Evolutionary conservation across 139 green algal genomes (phyloP), one percentile per base, ranked within the genome.

Genomic region (Closterium sp.): DNA sequence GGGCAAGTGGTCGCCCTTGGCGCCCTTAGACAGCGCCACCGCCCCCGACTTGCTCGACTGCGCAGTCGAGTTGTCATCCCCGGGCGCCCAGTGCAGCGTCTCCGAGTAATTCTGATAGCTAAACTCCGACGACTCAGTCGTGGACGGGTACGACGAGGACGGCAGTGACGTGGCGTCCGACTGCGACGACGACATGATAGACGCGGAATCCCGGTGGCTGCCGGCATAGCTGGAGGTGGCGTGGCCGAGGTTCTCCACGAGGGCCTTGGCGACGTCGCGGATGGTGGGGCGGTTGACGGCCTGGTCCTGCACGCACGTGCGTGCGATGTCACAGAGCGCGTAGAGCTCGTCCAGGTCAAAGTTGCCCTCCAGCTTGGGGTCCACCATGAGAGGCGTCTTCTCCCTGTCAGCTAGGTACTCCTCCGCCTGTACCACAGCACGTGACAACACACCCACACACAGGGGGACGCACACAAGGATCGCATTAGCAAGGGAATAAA

Each of bases 321-420:
- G 89, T 4, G 89, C 89, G 34, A 92, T 92, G 89, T 92, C 89
- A 32, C 70, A 88, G 10, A 92, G 89, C n/a, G 89, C 89, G 29
- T 92, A 92, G 27, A 92, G 89, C 89, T 92, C 89, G 70, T 92
- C 89, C 0, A 90, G 27, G 4, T 92, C 89, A 73, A 92, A 92
- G 70, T 92, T 92, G 89, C 89, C 89, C 85, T 92, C 45, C 70
- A 92, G 70, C 32, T 28, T 31, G 9, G 89, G 89, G 89, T 92
- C 89, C 30, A 92, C 89, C 89, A 92, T 92, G 84, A 92, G 89
- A 24, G 89, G 89, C 4, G 70, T 92, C 89, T 92, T 92, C 89
- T 92, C 89, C n/a, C 89, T n/a, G 89, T 92, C 89, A n/a, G 89
- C 70, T 70, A 92, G 70, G 85, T 92, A 92, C 89, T 92, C 89